Conservation (phyloP, 2,329 filamentous ascomycete genomes). For the Sporothrix schenckii region DNA sequence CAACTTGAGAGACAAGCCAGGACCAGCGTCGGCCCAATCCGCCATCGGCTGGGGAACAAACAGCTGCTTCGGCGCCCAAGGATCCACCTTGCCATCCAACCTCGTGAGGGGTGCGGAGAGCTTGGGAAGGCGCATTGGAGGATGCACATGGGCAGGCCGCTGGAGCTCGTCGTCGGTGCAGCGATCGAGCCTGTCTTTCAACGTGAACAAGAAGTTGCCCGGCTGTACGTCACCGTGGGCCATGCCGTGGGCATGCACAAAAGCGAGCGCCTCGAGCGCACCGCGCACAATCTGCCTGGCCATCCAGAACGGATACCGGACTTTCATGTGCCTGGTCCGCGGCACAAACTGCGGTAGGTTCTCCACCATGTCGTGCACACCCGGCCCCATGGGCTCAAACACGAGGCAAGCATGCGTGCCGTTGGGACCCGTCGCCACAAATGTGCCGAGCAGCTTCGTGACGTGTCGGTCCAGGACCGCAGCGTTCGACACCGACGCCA, state of each 20-base stretch:
- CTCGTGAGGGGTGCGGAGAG: background rate
- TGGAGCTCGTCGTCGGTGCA: too few relatives aligned
- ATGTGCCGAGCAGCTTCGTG: slow-evolving; percentile 20
- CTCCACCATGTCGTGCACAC: slow-evolving; percentile 14
- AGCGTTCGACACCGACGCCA: too few relatives aligned
- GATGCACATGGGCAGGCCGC: too few relatives aligned
- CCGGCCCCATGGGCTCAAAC: slow-evolving; percentile 28
- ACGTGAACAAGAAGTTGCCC: slow-evolving; percentile 36
- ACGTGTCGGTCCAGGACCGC: slow-evolving; percentile 7
- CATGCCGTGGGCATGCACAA: slow-evolving; percentile 31
- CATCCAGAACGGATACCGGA: slow-evolving; percentile 22
- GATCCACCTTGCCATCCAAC: background rate
- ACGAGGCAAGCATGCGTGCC: slow-evolving; percentile 31
- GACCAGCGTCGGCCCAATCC: background rate
- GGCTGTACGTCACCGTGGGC: slow-evolving; percentile 33
- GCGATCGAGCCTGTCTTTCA: background rate
- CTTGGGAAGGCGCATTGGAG: too few relatives aligned
- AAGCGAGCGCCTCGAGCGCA: slow-evolving; percentile 16
- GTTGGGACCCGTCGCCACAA: slow-evolving; percentile 21
- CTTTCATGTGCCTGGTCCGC: background rate
- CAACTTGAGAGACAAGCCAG: too few relatives aligned
- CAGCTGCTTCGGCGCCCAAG: slow-evolving; percentile 4
- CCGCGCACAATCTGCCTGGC: slow-evolving; percentile 24
- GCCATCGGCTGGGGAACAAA: slow-evolving; percentile 1
- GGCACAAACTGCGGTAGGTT: slow-evolving; percentile 19